phyloP scores from a whole-genome alignment of 306 rosid species.

The Medicago ruthenica region DNA sequence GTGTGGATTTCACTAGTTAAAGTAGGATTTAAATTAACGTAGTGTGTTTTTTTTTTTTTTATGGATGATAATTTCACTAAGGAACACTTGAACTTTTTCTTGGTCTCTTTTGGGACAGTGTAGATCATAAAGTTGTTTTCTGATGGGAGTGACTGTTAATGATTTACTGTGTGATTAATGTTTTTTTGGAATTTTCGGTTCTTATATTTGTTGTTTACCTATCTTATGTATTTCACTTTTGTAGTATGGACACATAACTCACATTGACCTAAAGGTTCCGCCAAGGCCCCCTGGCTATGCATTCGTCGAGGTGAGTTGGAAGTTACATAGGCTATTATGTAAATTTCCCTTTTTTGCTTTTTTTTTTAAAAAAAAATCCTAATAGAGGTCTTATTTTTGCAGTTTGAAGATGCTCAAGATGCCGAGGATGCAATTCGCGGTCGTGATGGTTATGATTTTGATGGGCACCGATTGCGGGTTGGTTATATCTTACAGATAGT shows the following conservation, averaged over 20 bases:
- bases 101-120: too few species aligned
- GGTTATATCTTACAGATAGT: conserved; percentile 33
- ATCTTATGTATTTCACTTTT: conserved; percentile 11
- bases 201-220: background rate
- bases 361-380: background rate
- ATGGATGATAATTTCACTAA: too few species aligned
- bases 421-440: conserved; percentile 99
- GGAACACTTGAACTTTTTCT: too few species aligned
- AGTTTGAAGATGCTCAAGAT: conserved; percentile 97
- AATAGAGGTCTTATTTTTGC: conserved; percentile 32
- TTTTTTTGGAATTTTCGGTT: background rate
- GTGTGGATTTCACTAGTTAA: conserved; percentile 12
- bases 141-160: too few species aligned
- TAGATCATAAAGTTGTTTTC: too few species aligned
- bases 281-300: conserved; percentile 99
- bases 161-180: too few species aligned
- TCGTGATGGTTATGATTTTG: conserved; percentile 99
- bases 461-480: conserved; percentile 95
- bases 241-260: conserved; percentile 92
- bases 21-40: too few species aligned
- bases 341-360: background rate
- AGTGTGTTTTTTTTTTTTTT: too few species aligned
- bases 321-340: background rate
- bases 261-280: conserved; percentile 95
- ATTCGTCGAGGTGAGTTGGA: conserved; percentile 85